Percentiles rank a stretch among this genome's conserved stretches.
Conservation (phyloP, 305 asterid species). For the Fraxinus floribunda region DNA sequence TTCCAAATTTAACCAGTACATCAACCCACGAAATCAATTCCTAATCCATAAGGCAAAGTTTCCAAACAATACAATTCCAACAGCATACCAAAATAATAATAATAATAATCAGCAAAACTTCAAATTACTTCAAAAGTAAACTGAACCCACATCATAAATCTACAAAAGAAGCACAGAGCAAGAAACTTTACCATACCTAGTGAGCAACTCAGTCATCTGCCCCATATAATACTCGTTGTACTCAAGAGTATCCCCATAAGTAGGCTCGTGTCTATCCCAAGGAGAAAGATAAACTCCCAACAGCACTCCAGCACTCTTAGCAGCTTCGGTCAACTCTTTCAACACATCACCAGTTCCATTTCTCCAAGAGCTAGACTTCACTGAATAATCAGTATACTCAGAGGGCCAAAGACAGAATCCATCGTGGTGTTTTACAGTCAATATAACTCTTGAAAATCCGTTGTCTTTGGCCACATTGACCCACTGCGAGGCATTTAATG, state of each 20-base stretch:
- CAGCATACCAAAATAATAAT: background rate
- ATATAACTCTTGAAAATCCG: slow-evolving; percentile 64
- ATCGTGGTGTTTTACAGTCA: slow-evolving; percentile 89
- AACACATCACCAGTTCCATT: slow-evolving; percentile 83
- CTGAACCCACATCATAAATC: background rate
- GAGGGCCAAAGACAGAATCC: slow-evolving; percentile 97
- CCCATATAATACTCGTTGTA: slow-evolving; percentile 86
- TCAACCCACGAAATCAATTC: background rate
- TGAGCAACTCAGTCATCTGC: slow-evolving; percentile 88
- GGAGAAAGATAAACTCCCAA: slow-evolving; percentile 94
- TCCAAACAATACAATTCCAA: background rate
- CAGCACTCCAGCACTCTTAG: slow-evolving; percentile 50
- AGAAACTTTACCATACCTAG: slow-evolving; percentile 44
- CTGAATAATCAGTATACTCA: slow-evolving; percentile 77
- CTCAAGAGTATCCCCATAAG: slow-evolving; percentile 67
- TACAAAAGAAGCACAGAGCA: background rate
- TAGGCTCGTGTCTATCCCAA: slow-evolving; percentile 88
- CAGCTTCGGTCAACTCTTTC: slow-evolving; percentile 66
- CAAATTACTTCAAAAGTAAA: background rate
- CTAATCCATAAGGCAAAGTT: background rate
- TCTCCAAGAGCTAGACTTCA: slow-evolving; percentile 75
- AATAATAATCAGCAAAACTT: slow-evolving; percentile 6
- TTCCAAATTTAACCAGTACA: background rate
- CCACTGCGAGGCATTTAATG: slow-evolving; percentile 82
- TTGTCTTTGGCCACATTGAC: slow-evolving; percentile 61